A percentile compares a stretch with the other conserved stretches of the same genome.
Conservation (phyloP, 2,329 filamentous ascomycete genomes). For the Emergomyces orientalis region DNA sequence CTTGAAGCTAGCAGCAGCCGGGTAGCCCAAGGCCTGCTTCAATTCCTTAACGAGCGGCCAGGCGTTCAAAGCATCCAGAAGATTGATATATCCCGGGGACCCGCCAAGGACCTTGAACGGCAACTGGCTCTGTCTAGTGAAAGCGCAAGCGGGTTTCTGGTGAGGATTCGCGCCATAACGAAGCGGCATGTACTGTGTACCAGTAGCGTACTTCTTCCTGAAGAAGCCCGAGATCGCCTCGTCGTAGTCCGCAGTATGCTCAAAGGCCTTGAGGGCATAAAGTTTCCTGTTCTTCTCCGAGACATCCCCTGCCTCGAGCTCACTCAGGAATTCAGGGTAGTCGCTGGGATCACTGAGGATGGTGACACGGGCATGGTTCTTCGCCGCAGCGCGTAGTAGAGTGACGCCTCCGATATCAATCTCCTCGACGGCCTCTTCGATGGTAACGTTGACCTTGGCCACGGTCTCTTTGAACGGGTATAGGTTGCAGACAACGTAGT, state of each 20-base stretch:
- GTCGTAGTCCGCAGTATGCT: constrained; percentile 97
- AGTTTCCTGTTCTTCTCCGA: constrained; percentile 73
- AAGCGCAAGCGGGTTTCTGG: constrained; percentile 91
- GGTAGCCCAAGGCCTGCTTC: constrained; percentile 73
- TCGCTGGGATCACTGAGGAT: constrained; percentile 91
- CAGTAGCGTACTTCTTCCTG: constrained; percentile 87
- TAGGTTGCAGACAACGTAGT: constrained; percentile 95
- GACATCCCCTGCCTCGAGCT: constrained; percentile 78
- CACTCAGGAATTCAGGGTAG: constrained; percentile 87
- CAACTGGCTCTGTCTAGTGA: constrained; percentile 59
- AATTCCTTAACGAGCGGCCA: constrained; percentile 97
- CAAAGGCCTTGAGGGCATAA: constrained; percentile 95
- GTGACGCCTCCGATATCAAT: constrained; percentile 98
- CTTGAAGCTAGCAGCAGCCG: constrained; percentile 96
- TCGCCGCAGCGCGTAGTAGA: constrained; percentile 88
- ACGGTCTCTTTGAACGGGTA: constrained; percentile 99
- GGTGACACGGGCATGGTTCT: constrained; percentile 93
- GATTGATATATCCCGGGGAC: constrained; percentile 91
- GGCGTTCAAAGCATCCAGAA: constrained; percentile 90
- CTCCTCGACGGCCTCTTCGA: constrained; percentile 94
- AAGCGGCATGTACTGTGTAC: constrained; percentile 76
- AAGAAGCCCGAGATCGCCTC: constrained; percentile 92
- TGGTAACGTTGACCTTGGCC: constrained; percentile 91
- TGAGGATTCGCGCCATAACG: constrained; percentile 97
- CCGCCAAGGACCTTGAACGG: constrained; percentile 94